Evolutionary conservation across 2,329 filamentous ascomycete species (phyloP).

Genomic region (Parafenestella ontariensis): DNA sequence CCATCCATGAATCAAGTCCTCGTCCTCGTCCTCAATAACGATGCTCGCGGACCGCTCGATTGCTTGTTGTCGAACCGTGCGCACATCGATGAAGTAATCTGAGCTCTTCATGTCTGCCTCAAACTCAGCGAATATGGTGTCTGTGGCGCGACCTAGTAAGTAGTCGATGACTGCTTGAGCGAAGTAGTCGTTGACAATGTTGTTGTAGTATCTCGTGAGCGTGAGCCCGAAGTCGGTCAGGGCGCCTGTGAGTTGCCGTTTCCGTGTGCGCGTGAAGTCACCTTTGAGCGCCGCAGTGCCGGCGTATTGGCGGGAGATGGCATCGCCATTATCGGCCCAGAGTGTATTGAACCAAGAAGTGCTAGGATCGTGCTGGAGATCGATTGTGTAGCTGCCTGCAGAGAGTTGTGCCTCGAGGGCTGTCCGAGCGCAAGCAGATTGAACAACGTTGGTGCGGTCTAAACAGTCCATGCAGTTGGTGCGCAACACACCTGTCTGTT

Average conservation of each 20-base stretch:
- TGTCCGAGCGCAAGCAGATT: conserved; percentile 86
- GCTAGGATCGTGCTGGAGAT: conserved; percentile 75
- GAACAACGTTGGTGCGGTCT: conserved; percentile 93
- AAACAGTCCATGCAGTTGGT: conserved; percentile 99
- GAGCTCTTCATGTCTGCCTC: conserved; percentile 91
- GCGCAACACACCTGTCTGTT: conserved; percentile 79
- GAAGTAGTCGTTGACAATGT: conserved; percentile 98
- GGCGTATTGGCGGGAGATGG: conserved; percentile 93
- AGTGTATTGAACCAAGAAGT: conserved; percentile 94
- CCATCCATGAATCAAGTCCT: conserved; percentile 90
- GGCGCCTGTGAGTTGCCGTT: conserved; percentile 88
- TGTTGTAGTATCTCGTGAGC: conserved; percentile 78
- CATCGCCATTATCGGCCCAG: conserved; percentile 98
- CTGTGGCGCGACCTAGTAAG: conserved; percentile 85
- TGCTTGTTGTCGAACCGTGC: conserved; percentile 83
- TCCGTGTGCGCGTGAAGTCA: conserved; percentile 90
- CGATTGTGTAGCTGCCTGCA: conserved; percentile 76
- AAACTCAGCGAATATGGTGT: conserved; percentile 89
- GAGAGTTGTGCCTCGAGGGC: conserved; percentile 82
- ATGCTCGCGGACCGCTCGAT: conserved; percentile 89
- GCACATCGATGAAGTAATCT: conserved; percentile 87
- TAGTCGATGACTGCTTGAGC: conserved; percentile 95
- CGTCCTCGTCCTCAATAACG: conserved; percentile 76
- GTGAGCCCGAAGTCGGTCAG: conserved; percentile 91
- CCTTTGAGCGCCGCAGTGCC: conserved; percentile 96